Evolutionary conservation across 768 basidiomycete genomes (phyloP).

Genomic region (Boletus rufocinnamomeus): DNA sequence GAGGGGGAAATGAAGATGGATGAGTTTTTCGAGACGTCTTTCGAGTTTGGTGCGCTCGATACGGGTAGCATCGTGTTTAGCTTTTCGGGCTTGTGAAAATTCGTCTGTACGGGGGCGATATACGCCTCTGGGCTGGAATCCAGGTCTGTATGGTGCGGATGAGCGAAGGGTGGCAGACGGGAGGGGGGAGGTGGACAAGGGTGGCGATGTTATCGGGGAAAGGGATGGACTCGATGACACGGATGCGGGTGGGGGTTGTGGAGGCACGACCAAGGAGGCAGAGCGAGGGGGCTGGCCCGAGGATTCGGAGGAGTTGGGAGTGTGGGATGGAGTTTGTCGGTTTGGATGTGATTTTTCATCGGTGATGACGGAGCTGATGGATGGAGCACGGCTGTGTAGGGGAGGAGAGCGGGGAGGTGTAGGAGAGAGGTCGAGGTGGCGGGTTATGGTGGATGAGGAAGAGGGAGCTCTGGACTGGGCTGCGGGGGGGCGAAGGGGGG

Average conservation of each 20-base stretch:
- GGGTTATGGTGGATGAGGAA: constrained; percentile 20
- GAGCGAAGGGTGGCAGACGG: constrained; percentile 25
- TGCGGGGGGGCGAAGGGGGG: constrained; percentile 37
- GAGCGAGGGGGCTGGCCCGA: constrained; percentile 12
- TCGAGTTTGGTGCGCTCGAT: constrained; percentile 85
- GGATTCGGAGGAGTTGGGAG: constrained; percentile 3
- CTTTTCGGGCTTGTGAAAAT: constrained; percentile 51
- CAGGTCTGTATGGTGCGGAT: constrained; percentile 76
- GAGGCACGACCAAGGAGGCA: constrained; percentile 7
- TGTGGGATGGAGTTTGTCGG: constrained; percentile 16
- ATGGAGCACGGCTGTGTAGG: constrained; percentile 34
- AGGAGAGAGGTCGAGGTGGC: constrained; percentile 28
- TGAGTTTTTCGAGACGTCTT: constrained; percentile 86
- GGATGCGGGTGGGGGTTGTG: constrained; percentile 14
- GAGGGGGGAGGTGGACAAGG: constrained; percentile 25
- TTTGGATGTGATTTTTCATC: constrained; percentile 13
- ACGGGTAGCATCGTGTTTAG: constrained; percentile 47
- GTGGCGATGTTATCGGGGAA: constrained; percentile 30
- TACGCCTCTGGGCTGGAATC: constrained; percentile 92
- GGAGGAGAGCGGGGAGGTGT: constrained; percentile 31
- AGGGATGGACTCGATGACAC: constrained; percentile 16
- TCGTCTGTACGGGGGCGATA: constrained; percentile 81
- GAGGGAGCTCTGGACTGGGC: constrained; percentile 22
- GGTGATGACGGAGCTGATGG: constrained; percentile 27
- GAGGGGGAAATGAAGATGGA: constrained; percentile 64